These are phyloP conservation scores for Linnemannia schmuckeri DNA, from an alignment of 192 early-diverging fungal species.

Conservation along the genomic window DNA sequence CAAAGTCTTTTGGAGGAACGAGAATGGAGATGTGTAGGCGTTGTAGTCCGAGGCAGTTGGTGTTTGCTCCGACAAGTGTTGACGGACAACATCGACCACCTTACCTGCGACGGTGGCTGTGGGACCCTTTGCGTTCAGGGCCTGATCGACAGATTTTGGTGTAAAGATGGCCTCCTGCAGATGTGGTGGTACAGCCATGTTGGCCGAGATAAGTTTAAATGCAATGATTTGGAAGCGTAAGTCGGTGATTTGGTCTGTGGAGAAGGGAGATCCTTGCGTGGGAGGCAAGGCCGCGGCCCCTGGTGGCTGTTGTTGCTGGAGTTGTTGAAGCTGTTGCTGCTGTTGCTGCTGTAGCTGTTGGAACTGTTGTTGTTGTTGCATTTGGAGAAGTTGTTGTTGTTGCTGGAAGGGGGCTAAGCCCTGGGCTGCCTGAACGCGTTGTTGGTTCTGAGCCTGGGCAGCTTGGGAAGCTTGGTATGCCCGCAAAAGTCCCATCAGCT, in stretches of 20 bases:
- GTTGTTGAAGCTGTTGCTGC: conserved; percentile 58
- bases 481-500: conserved; percentile 73
- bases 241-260: conserved; percentile 72
- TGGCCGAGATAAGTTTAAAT: conserved; percentile 84
- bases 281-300: conserved; percentile 21
- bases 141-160: conserved; percentile 55
- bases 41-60: conserved; percentile 60
- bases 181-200: conserved; percentile 81
- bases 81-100: conserved; percentile 69
- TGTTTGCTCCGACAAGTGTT: conserved; percentile 49
- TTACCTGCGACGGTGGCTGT: conserved; percentile 62
- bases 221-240: conserved; percentile 89
- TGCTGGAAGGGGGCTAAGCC: conserved; percentile 48
- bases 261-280: conserved; percentile 58
- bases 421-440: conserved; percentile 30
- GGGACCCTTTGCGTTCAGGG: conserved; percentile 60
- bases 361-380: conserved; percentile 62
- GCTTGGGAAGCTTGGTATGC: conserved; percentile 57
- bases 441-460: conserved; percentile 37
- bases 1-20: conserved; percentile 70
- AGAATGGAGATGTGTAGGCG: conserved; percentile 68
- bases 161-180: conserved; percentile 80
- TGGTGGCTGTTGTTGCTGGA: conserved; percentile 48
- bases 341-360: conserved; percentile 55
- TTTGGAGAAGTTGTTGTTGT: conserved; percentile 59